These are phyloP conservation scores for Ustilago nuda DNA, from an alignment of 1,284 basidiomycete species.

Conservation along the genomic window DNA sequence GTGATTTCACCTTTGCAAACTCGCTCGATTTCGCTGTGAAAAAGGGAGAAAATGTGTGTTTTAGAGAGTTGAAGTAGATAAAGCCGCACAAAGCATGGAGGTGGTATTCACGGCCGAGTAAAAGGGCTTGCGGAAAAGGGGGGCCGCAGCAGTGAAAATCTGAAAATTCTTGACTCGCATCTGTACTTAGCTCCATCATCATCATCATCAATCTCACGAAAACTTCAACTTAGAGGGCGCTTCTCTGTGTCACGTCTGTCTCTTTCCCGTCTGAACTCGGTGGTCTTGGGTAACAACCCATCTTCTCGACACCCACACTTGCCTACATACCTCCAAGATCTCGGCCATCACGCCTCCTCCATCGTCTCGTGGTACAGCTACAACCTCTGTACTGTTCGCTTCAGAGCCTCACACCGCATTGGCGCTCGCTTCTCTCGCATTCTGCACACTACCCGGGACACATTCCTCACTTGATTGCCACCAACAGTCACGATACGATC, in stretches of 20 bases:
- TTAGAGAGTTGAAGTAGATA: no score
- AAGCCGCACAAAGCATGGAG: no score
- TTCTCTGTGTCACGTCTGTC: conserved; percentile 1
- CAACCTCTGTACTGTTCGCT: background rate
- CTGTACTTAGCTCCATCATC: no score
- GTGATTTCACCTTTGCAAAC: conserved; percentile 1
- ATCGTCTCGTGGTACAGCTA: background rate
- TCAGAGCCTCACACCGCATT: background rate
- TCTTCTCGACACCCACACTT: background rate
- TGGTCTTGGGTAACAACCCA: background rate
- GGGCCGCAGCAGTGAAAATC: no score
- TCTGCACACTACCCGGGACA: background rate
- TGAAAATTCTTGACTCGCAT: no score
- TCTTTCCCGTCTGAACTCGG: conserved; percentile 1
- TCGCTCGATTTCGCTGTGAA: background rate
- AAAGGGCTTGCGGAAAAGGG: no score
- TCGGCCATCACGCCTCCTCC: background rate
- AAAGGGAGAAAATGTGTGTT: no score
- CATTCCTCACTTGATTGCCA: background rate
- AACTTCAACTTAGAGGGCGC: no score
- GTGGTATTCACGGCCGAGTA: no score
- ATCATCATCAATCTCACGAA: no score
- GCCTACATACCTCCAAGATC: background rate
- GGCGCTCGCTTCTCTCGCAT: background rate
- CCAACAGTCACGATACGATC: background rate